These are phyloP conservation scores for Pestalotiopsis sp. DNA, from an alignment of 2,329 filamentous ascomycete species.

Conservation along the genomic window DNA sequence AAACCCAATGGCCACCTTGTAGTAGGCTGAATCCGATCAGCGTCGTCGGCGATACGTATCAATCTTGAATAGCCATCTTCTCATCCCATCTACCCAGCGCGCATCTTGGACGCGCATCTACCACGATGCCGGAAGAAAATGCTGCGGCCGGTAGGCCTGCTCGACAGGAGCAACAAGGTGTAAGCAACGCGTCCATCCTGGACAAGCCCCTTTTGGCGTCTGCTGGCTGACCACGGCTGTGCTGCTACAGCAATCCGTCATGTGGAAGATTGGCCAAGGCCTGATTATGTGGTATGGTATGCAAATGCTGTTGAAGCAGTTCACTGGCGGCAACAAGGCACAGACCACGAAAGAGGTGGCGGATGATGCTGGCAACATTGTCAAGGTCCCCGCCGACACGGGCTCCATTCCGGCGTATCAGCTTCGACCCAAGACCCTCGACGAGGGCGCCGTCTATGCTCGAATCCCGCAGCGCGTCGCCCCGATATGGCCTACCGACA, in stretches of 20 bases:
- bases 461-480: constrained; percentile 69
- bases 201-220: not conserved
- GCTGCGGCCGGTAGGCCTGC: constrained; percentile 29
- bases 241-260: constrained; percentile 32
- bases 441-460: constrained; percentile 64
- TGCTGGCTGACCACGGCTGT: constrained; percentile 12
- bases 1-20: not conserved
- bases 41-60: not conserved
- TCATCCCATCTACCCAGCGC: not conserved
- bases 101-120: not conserved
- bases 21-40: not conserved
- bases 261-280: constrained; percentile 51
- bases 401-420: constrained; percentile 64
- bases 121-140: constrained; percentile 34
- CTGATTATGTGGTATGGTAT: constrained; percentile 58
- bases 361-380: constrained; percentile 51
- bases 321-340: constrained; percentile 47
- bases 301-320: constrained; percentile 57
- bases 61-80: not conserved
- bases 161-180: constrained; percentile 29
- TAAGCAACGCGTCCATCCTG: constrained; percentile 23
- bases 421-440: constrained; percentile 59
- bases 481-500: constrained; percentile 85
- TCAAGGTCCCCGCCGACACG: constrained; percentile 54
- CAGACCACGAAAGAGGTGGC: constrained; percentile 47